Evolutionary conservation across 2,329 filamentous ascomycete species (phyloP), one percentile per base, ranked within the genome.

Genomic region (Didymella segeticola): DNA sequence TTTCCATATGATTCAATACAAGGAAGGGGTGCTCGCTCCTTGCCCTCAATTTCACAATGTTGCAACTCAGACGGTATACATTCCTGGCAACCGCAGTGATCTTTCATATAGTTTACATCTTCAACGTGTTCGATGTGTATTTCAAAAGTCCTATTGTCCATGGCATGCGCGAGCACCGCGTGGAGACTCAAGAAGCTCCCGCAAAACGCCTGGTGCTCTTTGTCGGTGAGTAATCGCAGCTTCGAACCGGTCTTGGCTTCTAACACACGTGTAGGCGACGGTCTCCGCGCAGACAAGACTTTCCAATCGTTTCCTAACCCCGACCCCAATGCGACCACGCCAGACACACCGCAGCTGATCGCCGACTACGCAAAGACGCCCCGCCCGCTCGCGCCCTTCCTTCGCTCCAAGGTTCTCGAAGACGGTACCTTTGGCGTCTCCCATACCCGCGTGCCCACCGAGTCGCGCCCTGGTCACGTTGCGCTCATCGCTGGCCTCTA

Each of bases 71-170:
- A 63, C 91, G 93, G 72, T 85, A 90, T 70, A 88, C 88, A 72
- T 98, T 99, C 74, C 78, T 98, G 75, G 87, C 89, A 72, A 85
- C 96, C 72, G 95, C 95, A 66, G 84, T 97, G 71, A 79, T 93
- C 57, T 99, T 99, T 74, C 96, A 99, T 77, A 75, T 98, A 47
- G 85, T 96, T 61, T 99, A 99, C 75, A 89, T 96, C 51, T 90
- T 89, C 72, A 96, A 92, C 56, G 98, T 98, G 69, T 99, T 99
- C 78, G 93, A 97, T 75, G 95, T 98, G 61, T 98, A 99, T 78
- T 99, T 99, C 72, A 92, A 97, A 71, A 97, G 92, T 73, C 95
- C 95, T 19, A 95, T 99, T 65, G 95, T 98, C 48, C 90, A 89
- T 79, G 95, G 95, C 71, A 99, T 99, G 95, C 86, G 84, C 69